Percentiles rank a stretch among this genome's conserved stretches.
These are phyloP conservation scores for Talaromyces trachyspermus DNA, from an alignment of 495 filamentous ascomycete species.

Conservation along the genomic window DNA sequence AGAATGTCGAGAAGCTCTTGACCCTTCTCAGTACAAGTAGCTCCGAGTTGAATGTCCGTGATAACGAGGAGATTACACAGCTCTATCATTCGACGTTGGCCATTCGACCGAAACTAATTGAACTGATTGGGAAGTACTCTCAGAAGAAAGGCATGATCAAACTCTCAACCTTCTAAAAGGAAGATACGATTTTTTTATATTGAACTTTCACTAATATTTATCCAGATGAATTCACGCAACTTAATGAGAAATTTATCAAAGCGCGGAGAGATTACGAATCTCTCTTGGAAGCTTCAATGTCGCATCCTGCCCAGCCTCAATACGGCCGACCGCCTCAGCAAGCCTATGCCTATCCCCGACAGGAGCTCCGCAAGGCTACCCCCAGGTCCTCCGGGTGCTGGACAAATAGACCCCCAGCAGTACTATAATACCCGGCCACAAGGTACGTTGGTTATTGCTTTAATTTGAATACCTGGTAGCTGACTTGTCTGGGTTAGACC, in stretches of 20 bases:
- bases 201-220: conserved; percentile 12
- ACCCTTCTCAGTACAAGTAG: conserved; percentile 92
- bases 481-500: conserved; percentile 24
- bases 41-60: conserved; percentile 74
- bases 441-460: conserved; percentile 25
- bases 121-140: conserved; percentile 97
- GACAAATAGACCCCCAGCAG: conserved; percentile 57
- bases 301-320: conserved; percentile 69
- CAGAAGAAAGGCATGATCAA: conserved; percentile 81
- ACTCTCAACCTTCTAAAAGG: not conserved
- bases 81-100: conserved; percentile 90
- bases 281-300: conserved; percentile 92
- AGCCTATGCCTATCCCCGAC: conserved; percentile 54
- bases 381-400: conserved; percentile 38
- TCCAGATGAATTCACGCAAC: conserved; percentile 90
- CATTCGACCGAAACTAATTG: conserved; percentile 93
- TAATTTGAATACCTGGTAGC: conserved; percentile 3
- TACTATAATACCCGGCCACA: conserved; percentile 59
- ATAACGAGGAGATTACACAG: conserved; percentile 89
- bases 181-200: not conserved
- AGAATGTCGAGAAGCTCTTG: conserved; percentile 95
- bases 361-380: conserved; percentile 40
- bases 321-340: conserved; percentile 59
- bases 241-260: conserved; percentile 99
- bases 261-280: conserved; percentile 93